Evolutionary conservation across 805 yeast genomes (phyloP), one percentile per base, ranked within the genome.

Genomic region (Suhomyces sp.): DNA sequence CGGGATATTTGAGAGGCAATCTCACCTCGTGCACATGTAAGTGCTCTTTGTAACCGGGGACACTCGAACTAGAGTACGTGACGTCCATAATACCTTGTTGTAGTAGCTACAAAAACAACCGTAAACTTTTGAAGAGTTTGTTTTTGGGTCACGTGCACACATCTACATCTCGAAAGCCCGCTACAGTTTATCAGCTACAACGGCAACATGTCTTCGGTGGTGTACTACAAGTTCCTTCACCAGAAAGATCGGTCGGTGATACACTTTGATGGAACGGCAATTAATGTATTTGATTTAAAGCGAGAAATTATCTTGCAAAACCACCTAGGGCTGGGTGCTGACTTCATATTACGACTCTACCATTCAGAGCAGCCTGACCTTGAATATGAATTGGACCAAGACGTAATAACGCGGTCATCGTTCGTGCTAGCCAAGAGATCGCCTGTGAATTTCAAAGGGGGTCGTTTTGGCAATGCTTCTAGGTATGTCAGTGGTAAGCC

Each of bases 231-330:
- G 65, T 93, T 94, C 70, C 74, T 84, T 55, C 93, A 96, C 13
- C 97, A 92, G 67, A 86, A 85, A 63, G 85, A 82, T 42, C 86
- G 88, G 27, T 84, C 88, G 0, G 81, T 96, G 44, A 83, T 94
- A 26, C 80, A 86, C 46, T 94, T 94, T 65, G 99, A 94, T 68
- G 99, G 99, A 19, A 93, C 99, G 0, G 97, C 98, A 27, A 84
- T 94, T 42, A 90, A 96, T 1, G 96, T 92, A 1, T 94, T 93
- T 71, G 99, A 94, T 65, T 74, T 94, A 55, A 94, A 94, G 70
- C 85, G 93, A 56, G 98, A 94, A 60, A 90, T 94, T 49, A 87
- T 94, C 44, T 69, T 79, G 17, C 89, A 85, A 40, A 93, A 92
- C 69, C 88, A 84, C 60, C 76, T 94, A 13, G 90, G 92, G 5